Evolutionary conservation across 768 basidiomycete genomes (phyloP), one percentile per base, ranked within the genome.

Genomic region (Pulveroboletus sp.): DNA sequence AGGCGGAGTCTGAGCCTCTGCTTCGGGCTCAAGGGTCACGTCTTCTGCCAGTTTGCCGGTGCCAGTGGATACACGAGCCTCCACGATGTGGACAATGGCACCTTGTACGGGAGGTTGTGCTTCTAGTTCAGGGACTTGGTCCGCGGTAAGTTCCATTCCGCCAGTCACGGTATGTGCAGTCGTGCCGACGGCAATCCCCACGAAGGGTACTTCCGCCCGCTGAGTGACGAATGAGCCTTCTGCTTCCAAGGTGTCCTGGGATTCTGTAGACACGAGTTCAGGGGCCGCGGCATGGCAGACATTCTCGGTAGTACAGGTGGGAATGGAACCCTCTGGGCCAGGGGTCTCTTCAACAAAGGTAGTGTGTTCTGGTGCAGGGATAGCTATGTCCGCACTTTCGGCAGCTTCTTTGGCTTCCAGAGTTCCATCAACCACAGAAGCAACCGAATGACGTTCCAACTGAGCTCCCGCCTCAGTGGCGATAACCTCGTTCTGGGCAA

Each of bases 281-380:
- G 23, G 19, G 37, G 40, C 45, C 22, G 35, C 39, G 27, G n/a
- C 41, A 17, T 43, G 17, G 29, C 29, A 26, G 8, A 43, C 41
- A 13, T 7, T 29, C 29, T 30, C 29, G 29, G 27, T 6, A 30
- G 19, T 17, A 30, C 42, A 17, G 19, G 7, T 12, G 9, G 36
- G 35, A 47, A 22, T 46, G 27, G 38, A 41, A 40, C 16, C 30
- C 11, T 47, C 62, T 34, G 24, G 46, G 6, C 49, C 22, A 43
- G 53, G 49, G 8, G 59, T 62, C 41, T 58, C 62, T 23, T 53
- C 53, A 16, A 51, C 53, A 13, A 64, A 20, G 3, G 38, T 24
- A 38, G 52, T 43, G 20, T 10, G 37, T 43, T 55, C 59, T 22
- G 53, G 43, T 16, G 40, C 39, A 26, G 59, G 51, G 11, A 56